A percentile compares a stretch with the other conserved stretches of the same genome.
Conservation (phyloP, 1,139 yeast species). For the Taphrina deformans region DNA sequence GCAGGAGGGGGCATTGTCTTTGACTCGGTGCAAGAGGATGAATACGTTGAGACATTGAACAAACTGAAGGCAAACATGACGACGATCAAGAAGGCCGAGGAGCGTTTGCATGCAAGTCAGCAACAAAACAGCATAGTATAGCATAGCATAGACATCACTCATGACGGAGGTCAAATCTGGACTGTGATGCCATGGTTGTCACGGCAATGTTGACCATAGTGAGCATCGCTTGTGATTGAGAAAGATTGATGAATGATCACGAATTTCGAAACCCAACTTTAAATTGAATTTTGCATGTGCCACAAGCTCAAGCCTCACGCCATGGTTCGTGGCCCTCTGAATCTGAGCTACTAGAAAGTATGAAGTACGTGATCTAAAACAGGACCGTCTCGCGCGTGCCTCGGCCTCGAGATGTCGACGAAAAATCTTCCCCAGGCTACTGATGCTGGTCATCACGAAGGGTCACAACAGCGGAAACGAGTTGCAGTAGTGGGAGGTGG, state of each 20-base stretch:
- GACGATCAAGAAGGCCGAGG: conserved; percentile 87
- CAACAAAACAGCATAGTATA: neutral
- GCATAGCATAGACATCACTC: neutral
- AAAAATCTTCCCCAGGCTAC: neutral
- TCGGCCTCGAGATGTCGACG: neutral
- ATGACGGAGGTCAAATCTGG: neutral
- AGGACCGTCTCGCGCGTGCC: neutral
- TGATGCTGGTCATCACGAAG: neutral
- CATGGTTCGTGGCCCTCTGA: no score
- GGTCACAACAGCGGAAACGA: neutral
- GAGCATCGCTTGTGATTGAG: no score
- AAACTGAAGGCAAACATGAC: conserved; percentile 92
- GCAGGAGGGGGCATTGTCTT: conserved; percentile 98
- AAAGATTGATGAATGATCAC: no score
- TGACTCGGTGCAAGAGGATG: conserved; percentile 94
- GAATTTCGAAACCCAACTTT: no score
- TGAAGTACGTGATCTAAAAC: no score
- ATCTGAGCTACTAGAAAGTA: no score
- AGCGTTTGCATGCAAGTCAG: conserved; percentile 39
- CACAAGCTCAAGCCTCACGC: neutral
- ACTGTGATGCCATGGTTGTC: neutral
- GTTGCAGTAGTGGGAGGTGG: conserved; percentile 37
- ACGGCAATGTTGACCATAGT: neutral
- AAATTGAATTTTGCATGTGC: no score
- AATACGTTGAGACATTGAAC: conserved; percentile 93